Evolutionary conservation across 306 rosid species (phyloP).

Genomic region (Canavalia gladiata): DNA sequence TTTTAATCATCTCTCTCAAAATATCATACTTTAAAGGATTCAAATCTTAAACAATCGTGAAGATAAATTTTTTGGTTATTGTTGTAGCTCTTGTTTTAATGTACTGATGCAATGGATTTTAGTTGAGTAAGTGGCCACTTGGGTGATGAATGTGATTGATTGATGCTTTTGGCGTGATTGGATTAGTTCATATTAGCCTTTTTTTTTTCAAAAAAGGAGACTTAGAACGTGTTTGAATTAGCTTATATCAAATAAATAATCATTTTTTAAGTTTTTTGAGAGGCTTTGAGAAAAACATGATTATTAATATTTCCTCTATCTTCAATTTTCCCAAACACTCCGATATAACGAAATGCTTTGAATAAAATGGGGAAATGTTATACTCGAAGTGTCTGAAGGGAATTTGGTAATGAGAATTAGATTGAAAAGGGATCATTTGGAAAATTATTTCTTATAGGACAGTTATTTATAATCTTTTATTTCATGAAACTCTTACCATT

Average conservation of each 20-base stretch:
- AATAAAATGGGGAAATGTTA: neutral
- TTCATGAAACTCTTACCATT: neutral
- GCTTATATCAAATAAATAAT: too few relatives aligned
- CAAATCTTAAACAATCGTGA: too few relatives aligned
- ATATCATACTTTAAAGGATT: too few relatives aligned
- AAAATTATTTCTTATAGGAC: neutral
- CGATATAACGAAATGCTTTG: neutral
- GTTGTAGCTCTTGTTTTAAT: constrained; percentile 10
- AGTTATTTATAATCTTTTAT: neutral
- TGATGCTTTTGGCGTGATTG: neutral
- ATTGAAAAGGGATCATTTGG: neutral
- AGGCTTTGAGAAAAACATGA: too few relatives aligned
- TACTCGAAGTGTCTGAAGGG: neutral
- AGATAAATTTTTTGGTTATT: neutral
- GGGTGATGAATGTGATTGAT: neutral
- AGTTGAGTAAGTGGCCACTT: neutral
- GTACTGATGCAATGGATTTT: neutral
- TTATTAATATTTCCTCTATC: too few relatives aligned
- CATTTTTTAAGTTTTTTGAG: too few relatives aligned
- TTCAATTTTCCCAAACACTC: too few relatives aligned
- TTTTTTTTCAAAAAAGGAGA: too few relatives aligned
- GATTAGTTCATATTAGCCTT: neutral
- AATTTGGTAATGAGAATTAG: neutral
- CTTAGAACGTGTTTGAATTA: too few relatives aligned
- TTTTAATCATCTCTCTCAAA: too few relatives aligned